phyloP scores from a whole-genome alignment of 352 stramenopile species.

The Pythium angustatum region DNA sequence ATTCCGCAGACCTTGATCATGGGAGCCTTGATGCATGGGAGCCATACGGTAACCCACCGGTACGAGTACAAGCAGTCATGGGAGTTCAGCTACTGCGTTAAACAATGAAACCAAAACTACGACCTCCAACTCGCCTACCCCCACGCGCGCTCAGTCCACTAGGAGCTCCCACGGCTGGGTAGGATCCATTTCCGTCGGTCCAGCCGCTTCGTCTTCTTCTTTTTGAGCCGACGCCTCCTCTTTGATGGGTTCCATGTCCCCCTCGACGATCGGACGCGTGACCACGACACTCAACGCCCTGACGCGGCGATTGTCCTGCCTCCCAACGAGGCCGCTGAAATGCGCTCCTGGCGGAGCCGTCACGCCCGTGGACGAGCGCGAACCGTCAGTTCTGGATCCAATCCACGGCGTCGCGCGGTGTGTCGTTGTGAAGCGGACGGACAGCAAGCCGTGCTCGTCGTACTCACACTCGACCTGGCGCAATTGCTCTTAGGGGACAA shows the following conservation, averaged over 20 bases:
- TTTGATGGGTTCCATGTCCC: not conserved
- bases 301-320: not conserved
- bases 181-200: not conserved
- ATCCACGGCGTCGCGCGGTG: not conserved
- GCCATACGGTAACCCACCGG: too few species aligned
- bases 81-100: not conserved
- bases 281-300: not conserved
- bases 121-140: not conserved
- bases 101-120: not conserved
- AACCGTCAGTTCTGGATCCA: not conserved
- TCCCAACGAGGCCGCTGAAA: not conserved
- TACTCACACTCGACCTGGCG: not conserved
- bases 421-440: not conserved
- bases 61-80: too few species aligned
- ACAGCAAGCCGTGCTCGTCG: not conserved
- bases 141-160: not conserved
- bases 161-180: not conserved
- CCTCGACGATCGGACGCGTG: not conserved
- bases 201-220: not conserved
- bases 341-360: not conserved
- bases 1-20: not conserved
- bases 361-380: not conserved
- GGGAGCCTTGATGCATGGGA: not conserved
- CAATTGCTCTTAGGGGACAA: not conserved
- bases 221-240: not conserved